Percentiles rank a stretch among this genome's conserved stretches.
Conservation (phyloP, 2,329 filamentous ascomycete species). For the Talaromyces albobiverticillius region DNA sequence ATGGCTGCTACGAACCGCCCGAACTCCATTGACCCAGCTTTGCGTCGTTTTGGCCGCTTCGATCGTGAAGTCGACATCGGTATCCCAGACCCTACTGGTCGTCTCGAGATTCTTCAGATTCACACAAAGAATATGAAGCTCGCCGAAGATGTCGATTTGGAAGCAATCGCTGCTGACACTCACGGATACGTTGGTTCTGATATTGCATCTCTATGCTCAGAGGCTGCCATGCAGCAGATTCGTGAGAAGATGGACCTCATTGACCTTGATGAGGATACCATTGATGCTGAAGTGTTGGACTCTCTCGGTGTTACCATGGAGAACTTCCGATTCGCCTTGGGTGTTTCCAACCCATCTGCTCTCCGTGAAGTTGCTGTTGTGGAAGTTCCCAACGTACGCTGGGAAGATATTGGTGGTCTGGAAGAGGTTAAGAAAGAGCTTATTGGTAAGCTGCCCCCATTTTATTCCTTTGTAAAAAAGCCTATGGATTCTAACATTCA, state of each 20-base stretch:
- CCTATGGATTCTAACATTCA: not conserved
- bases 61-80: constrained; percentile 98
- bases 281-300: constrained; percentile 96
- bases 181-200: constrained; percentile 99
- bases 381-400: constrained; percentile 97
- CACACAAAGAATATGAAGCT: constrained; percentile 99
- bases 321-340: constrained; percentile 98
- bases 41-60: constrained; percentile 97
- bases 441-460: constrained; percentile 53
- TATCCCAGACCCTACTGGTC: constrained; percentile 92
- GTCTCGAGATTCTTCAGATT: constrained; percentile 97
- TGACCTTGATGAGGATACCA: constrained; percentile 97
- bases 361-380: constrained; percentile 98
- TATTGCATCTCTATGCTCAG: constrained; percentile 95
- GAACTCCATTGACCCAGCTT: constrained; percentile 95
- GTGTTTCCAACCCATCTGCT: constrained; percentile 96
- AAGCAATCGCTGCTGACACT: constrained; percentile 94
- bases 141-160: constrained; percentile 90
- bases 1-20: constrained; percentile 98
- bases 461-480: not conserved
- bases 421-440: constrained; percentile 99
- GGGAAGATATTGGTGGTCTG: constrained; percentile 99
- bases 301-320: constrained; percentile 99
- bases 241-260: constrained; percentile 99
- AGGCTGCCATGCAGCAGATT: constrained; percentile 99